phyloP scores from a whole-genome alignment of 257 asterid species.

The Buddleja alternifolia region DNA sequence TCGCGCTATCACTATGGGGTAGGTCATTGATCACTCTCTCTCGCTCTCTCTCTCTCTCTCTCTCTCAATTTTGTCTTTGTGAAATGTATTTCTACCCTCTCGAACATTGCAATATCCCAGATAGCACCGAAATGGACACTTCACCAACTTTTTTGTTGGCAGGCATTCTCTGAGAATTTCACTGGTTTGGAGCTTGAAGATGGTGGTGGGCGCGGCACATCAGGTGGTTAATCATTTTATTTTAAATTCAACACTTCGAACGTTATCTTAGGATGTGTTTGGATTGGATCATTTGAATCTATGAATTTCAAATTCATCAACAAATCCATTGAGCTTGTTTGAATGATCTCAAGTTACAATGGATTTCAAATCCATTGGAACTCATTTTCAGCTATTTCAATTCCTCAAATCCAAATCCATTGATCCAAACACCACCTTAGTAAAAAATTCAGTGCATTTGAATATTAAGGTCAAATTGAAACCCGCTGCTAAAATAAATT shows the following conservation, averaged over 20 bases:
- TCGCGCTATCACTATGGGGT: constrained; percentile 95
- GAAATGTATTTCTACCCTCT: background rate
- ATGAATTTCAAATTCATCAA: too few species aligned
- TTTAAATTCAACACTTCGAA: too few species aligned
- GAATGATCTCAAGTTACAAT: too few species aligned
- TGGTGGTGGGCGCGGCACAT: constrained; percentile 98
- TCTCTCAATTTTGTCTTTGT: background rate
- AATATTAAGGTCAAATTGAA: constrained; percentile 12
- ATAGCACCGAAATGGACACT: constrained; percentile 2
- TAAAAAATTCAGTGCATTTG: background rate
- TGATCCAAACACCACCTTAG: background rate
- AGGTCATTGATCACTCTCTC: constrained; percentile 22
- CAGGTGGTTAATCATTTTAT: constrained; percentile 57
- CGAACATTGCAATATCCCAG: constrained; percentile 4
- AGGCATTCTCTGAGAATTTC: constrained; percentile 92
- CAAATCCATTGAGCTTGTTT: too few species aligned
- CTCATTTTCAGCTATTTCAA: too few species aligned
- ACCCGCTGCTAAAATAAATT: constrained; percentile 24
- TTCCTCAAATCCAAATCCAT: background rate
- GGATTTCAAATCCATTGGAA: too few species aligned
- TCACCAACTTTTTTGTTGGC: constrained; percentile 26
- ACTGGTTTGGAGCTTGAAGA: constrained; percentile 98
- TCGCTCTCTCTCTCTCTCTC: background rate
- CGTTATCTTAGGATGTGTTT: too few species aligned
- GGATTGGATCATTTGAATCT: too few species aligned